Evolutionary conservation across 2,329 filamentous ascomycete genomes (phyloP), one percentile per base, ranked within the genome.

Genomic region (Ophiostoma montium): DNA sequence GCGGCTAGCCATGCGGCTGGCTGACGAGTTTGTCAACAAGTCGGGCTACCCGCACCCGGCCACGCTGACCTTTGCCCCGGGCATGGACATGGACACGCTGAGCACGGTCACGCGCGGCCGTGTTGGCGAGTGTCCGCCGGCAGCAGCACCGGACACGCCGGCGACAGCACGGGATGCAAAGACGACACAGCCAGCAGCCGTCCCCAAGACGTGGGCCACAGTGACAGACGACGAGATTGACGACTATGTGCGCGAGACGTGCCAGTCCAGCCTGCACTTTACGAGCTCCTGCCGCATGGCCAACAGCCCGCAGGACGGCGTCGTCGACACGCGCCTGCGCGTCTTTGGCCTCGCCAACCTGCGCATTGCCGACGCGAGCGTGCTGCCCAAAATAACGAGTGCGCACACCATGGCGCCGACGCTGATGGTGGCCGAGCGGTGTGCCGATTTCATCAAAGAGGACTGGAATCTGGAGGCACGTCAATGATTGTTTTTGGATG

Each of bases 231-330:
- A 51, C 1, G 57, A 64, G 46, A 59, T 64, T 18, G 62, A 64
- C 16, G 54, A 51, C 6, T 65, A 58, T 16, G 48, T 52, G 7
- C 46, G 52, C 31, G 52, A 50, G 6, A 52, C 56, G 4, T 53
- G 50, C 31, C 46, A 54, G 12, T 57, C 56, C 6, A 55, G 54
- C 27, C 58, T 63, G 13, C 68, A 70, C 36, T 65, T 66, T 13
- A 59, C 62, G 21, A 64, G 67, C 11, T 68, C 71, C 57, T 63
- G 69, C 53, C 65, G 65, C 9, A 64, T 65, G 52, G 62, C 63
- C 12, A 32, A 36, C 1, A 43, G 31, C 11, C 16, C 52, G 2
- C 19, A 9, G 19, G 50, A 53, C 2, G 58, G 58, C 3, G 58
- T 60, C 2, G 57, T 61, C 5, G 57, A 60, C 44, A 53, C 58